Conservation (phyloP, 148 eudicot species). For the Dianthus caryophyllus region DNA sequence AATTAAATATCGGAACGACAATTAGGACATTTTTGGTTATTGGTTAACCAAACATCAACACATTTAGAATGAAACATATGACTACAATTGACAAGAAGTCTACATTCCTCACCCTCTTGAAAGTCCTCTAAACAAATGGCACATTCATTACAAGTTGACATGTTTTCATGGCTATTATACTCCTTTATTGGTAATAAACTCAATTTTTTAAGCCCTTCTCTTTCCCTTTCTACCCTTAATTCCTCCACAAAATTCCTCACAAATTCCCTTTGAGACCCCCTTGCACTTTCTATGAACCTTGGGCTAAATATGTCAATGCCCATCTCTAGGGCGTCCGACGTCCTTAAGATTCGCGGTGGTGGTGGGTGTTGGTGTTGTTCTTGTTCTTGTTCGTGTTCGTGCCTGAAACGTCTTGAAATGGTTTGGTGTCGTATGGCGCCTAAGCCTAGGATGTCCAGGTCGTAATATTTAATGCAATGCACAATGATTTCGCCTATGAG, state of each 20-base stretch:
- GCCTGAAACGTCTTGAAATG: background rate
- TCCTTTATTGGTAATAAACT: slow-evolving; percentile 6
- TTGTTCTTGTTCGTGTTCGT: background rate
- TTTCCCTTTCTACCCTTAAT: slow-evolving; percentile 14
- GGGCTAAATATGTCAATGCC: slow-evolving; percentile 20
- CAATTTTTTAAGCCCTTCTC: slow-evolving; percentile 18
- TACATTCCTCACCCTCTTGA: slow-evolving; percentile 26
- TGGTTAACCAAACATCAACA: slow-evolving; percentile 27
- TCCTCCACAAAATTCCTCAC: slow-evolving; percentile 15
- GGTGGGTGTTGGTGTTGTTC: no score
- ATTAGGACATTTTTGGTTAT: slow-evolving; percentile 29
- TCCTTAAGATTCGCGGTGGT: background rate
- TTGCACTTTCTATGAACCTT: slow-evolving; percentile 17
- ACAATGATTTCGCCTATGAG: slow-evolving; percentile 14
- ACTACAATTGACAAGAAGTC: slow-evolving; percentile 29
- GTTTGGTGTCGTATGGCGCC: background rate
- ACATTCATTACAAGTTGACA: slow-evolving; percentile 27
- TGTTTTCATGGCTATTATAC: slow-evolving; percentile 8
- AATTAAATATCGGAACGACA: slow-evolving; percentile 27
- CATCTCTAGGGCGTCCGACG: background rate
- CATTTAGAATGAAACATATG: slow-evolving; percentile 34
- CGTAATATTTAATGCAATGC: slow-evolving; percentile 5
- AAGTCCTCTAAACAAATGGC: slow-evolving; percentile 38
- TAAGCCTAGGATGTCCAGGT: background rate
- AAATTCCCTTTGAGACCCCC: slow-evolving; percentile 14